These are phyloP conservation scores for Yamadazyma paraphyllophila DNA, from an alignment of 805 yeast species.

Conservation along the genomic window DNA sequence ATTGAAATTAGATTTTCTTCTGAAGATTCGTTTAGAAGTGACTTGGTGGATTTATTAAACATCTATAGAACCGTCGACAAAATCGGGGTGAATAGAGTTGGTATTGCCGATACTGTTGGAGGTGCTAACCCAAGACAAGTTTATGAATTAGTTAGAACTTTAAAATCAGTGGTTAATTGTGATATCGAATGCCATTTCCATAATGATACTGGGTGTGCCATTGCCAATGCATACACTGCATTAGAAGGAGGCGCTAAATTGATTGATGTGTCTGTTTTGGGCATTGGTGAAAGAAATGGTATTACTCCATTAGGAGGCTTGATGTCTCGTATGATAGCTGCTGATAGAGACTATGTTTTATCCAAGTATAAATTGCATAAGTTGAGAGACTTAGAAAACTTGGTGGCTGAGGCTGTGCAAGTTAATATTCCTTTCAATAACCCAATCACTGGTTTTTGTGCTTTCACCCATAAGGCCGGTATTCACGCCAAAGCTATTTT, in stretches of 20 bases:
- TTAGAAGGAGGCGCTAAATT: slow-evolving; percentile 61
- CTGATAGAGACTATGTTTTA: slow-evolving; percentile 57
- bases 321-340: slow-evolving; percentile 63
- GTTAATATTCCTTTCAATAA: slow-evolving; percentile 61
- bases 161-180: slow-evolving; percentile 55
- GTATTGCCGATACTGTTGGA: slow-evolving; percentile 64
- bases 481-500: slow-evolving; percentile 61
- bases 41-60: slow-evolving; percentile 56
- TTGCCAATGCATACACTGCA: slow-evolving; percentile 62
- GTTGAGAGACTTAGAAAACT: slow-evolving; percentile 56
- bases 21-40: slow-evolving; percentile 61
- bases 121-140: slow-evolving; percentile 66
- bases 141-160: slow-evolving; percentile 56
- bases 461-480: slow-evolving; percentile 64
- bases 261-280: slow-evolving; percentile 58
- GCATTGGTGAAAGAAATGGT: slow-evolving; percentile 65
- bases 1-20: slow-evolving; percentile 58
- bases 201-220: slow-evolving; percentile 63
- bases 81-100: slow-evolving; percentile 61
- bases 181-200: slow-evolving; percentile 64
- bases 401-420: slow-evolving; percentile 58
- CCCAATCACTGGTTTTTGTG: slow-evolving; percentile 64
- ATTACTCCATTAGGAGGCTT: slow-evolving; percentile 61
- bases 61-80: slow-evolving; percentile 61
- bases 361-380: slow-evolving; percentile 56